Evolutionary conservation across 305 asterid genomes (phyloP), one percentile per base, ranked within the genome.

Genomic region (Solanum hybrid): DNA sequence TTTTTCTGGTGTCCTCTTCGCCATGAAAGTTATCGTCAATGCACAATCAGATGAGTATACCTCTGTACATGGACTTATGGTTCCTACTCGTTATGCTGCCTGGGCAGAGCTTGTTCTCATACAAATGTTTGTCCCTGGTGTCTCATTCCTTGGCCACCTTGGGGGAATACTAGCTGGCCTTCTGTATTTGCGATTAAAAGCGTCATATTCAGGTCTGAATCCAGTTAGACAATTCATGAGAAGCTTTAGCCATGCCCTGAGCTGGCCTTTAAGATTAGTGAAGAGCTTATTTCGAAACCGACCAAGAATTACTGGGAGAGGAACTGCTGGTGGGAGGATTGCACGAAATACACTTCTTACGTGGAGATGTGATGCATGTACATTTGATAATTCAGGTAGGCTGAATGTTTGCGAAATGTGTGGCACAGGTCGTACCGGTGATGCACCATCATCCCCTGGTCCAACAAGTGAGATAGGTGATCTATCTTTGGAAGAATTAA

Each of bases 341-440:
- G 69, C 92, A 32, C 82, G 91, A 71, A 66, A 71, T 22, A 35
- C 31, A 10, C 27, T 87, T 78, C 93, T 45, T 19, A 88, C 92
- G 7, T 97, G 99, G 99, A 95, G 97, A 84, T 97, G 99, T 91
- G 38, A 90, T 37, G 94, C 92, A 24, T 97, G 99, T 91, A 96
- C 99, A 11, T 97, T 86, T 32, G 97, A 95, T 87, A 97, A 97
- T 88, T 81, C 90, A 13, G 94, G 92, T 42, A 78, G 85, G 94
- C 90, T 89, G 12, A 90, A 76, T 72, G 91, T 80, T 12, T 96
- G 98, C 14, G 99, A 97, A 91, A 92, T 97, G 95, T 97, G 99
- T 75, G 97, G 97, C 75, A 89, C 94, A 6, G 91, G 82, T 40
- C 95, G 91, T 29, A 26, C 72, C 76, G 93, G 37, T 14, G 29